A percentile compares a stretch with the other conserved stretches of the same genome.
These are phyloP conservation scores for Diaporthe sp. DNA, from an alignment of 2,329 filamentous ascomycete species.

Conservation along the genomic window DNA sequence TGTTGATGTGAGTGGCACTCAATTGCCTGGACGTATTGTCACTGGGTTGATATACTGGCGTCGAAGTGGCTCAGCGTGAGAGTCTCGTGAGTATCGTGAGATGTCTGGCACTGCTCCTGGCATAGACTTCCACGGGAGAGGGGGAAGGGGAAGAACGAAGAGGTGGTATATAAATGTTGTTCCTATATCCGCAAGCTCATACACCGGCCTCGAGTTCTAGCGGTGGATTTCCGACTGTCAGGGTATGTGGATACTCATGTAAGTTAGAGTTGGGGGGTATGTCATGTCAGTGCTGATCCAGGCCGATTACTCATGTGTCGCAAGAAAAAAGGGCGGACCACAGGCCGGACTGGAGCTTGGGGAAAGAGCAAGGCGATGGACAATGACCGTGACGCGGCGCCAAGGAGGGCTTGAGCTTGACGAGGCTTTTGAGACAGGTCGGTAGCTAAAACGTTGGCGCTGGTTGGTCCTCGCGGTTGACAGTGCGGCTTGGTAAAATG, in stretches of 20 bases:
- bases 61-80: not conserved
- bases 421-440: constrained; percentile 29
- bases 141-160: not conserved
- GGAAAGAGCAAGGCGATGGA: constrained; percentile 3
- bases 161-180: constrained; percentile 13
- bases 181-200: constrained; percentile 12
- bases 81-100: not conserved
- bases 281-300: constrained; percentile 20
- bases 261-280: constrained; percentile 27
- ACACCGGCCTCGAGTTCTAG: not conserved
- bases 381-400: constrained; percentile 30
- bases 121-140: not conserved
- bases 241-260: constrained; percentile 15
- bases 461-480: constrained; percentile 25
- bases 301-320: constrained; percentile 8
- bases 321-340: constrained; percentile 15
- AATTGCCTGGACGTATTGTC: not conserved
- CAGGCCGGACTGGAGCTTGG: constrained; percentile 34
- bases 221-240: constrained; percentile 20
- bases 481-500: constrained; percentile 12
- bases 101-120: not conserved
- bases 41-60: not conserved
- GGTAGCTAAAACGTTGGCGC: constrained; percentile 34
- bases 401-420: constrained; percentile 28
- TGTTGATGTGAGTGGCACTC: not conserved